Percentiles rank a stretch among this genome's conserved stretches.
Evolutionary conservation across 1,139 yeast species (phyloP).

Genomic region (Candida buenavistaensis): DNA sequence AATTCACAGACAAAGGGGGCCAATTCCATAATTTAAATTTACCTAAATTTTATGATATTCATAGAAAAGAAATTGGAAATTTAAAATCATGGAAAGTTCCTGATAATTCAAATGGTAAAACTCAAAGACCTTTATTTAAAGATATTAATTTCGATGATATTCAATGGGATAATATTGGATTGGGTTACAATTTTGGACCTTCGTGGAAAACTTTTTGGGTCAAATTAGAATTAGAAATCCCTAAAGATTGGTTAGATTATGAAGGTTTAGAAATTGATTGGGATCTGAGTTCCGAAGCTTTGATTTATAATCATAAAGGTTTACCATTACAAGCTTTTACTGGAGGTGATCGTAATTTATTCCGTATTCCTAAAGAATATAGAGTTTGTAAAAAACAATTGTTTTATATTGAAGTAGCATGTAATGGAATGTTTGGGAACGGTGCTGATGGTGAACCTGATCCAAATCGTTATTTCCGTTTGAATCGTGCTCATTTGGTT

Average conservation of each 20-base stretch:
- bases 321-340: constrained; percentile 80
- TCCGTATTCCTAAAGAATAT: constrained; percentile 58
- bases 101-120: constrained; percentile 46
- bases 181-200: constrained; percentile 86
- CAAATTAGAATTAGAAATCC: constrained; percentile 61
- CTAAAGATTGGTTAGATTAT: constrained; percentile 54
- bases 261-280: constrained; percentile 69
- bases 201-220: constrained; percentile 98
- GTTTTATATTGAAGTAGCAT: constrained; percentile 85
- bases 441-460: constrained; percentile 62
- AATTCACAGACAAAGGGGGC: constrained; percentile 73
- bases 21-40: constrained; percentile 68
- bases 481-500: constrained; percentile 73
- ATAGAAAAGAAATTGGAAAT: constrained; percentile 47
- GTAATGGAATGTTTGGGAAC: constrained; percentile 94
- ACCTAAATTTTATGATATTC: constrained; percentile 77
- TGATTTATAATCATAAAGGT: constrained; percentile 69
- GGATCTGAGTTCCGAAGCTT: constrained; percentile 87
- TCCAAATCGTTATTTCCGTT: constrained; percentile 66
- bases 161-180: constrained; percentile 59
- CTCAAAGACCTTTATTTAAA: constrained; percentile 73
- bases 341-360: constrained; percentile 81
- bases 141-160: constrained; percentile 48
- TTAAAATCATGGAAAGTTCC: constrained; percentile 68
- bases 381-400: constrained; percentile 41